Evolutionary conservation across 495 filamentous ascomycete species (phyloP), one percentile per base, ranked within the genome.

Genomic region (Neohortaea acidophila): DNA sequence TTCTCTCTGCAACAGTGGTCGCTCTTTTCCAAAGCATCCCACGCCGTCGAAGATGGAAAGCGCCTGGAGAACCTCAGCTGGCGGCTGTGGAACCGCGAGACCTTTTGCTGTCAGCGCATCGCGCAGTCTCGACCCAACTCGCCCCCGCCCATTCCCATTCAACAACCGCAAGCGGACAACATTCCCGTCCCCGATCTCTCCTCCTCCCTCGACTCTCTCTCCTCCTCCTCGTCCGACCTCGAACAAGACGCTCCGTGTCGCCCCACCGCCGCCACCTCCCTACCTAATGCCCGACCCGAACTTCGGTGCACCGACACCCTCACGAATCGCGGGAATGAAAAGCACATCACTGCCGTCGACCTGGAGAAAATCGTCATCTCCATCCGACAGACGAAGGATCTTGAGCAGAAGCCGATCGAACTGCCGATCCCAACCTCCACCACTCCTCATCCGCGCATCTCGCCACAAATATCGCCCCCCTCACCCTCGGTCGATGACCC

Each of bases 11-110:
- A 27, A 27, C 24, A 39, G 33, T 51, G 38, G 39, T 22, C 53
- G 92, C 86, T 96, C 21, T 96, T 99, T 56, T 87, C 85, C 2
- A 81, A 85, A 68, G 93, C 85, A 61, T 81, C 84, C 49, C 83
- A 89, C 45, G 87, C 86, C 41, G 77, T 99, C 54, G 85, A 93
- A 51, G 79, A 94, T 57, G 89, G 89, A 17, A 74, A 84, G 51
- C 69, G 89, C 52, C 65, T 94, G 43, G 91, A 96, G 56, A 99
- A 99, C 61, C 57, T 99, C 21, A 87, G 79, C 51, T 99, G 89
- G 89, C 68, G 89, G 42, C 63, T 99, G 45, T 99, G 86, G 87
- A 91, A 81, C 46, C 73, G 84, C 35, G 91, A 96, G 56, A 93
- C 85, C 7, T 89, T 99, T 48, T 96, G 89, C 62, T 91, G 86